Base-by-base conservation (phyloP, 2,329 filamentous ascomycete species). In the Cladophialophora exuberans region DNA sequence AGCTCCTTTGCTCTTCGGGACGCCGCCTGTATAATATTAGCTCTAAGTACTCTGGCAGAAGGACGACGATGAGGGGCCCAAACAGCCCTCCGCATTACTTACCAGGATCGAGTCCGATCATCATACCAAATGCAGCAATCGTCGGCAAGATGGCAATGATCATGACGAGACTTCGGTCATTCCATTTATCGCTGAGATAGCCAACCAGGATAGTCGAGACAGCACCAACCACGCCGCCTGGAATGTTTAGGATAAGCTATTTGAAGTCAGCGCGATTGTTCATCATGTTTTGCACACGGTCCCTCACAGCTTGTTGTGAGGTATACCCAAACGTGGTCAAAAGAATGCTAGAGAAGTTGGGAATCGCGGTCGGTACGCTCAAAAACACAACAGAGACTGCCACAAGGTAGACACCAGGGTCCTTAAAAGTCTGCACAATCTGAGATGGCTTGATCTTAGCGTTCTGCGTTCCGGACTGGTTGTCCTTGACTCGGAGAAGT, bases 381-480 rank as follows among this genome's bases (percentile, higher is more conserved):
- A 56, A 53, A 26, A 58, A 42, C 46, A 61, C 18, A 11, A 61
- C 53, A 7, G 44, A 53, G n/a, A 61, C 20, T 9, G 52, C 52
- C 10, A 62, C 43, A 20, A 60, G 43, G 76, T 80, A 88, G 26
- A 78, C 79, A 67, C 89, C 74, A 1, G 74, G 68, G 31, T 79
- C 73, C 13, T 45, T 53, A 46, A 79, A 69, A 4, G 72, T 72
- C 65, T 81, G 78, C 22, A 69, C 54, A 7, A 79, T 68, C 50
- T 82, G 79, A 3, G 66, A 57, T 20, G 63, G 62, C 59, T 81
- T 81, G 66, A 81, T 76, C 33, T 74, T 70, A 44, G 78, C 76
- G 65, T 78, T 79, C 42, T 79, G 74, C 9, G 80, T 78, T 6
- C 79, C 79, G 1, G 76, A 80, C 51, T 77, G 73, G 33, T 79